Conservation (phyloP, 176 grass and related monocot species). For the Phoenix roebelenii region DNA sequence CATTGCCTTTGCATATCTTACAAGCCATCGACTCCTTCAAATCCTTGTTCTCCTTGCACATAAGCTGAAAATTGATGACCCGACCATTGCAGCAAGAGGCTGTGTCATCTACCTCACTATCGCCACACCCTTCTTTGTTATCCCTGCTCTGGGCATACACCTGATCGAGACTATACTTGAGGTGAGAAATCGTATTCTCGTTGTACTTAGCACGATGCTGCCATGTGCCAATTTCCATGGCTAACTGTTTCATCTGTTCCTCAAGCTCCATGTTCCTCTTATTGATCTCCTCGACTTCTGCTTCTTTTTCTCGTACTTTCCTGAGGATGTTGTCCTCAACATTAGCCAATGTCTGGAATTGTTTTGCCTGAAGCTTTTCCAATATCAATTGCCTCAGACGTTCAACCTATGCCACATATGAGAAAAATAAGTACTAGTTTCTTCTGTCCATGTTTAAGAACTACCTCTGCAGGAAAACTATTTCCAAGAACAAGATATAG, state of each 20-base stretch:
- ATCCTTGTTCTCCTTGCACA: conserved; percentile 47
- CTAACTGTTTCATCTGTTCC: conserved; percentile 83
- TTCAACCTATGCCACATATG: conserved; percentile 42
- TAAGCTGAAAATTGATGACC: conserved; percentile 44
- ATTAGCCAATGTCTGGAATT: conserved; percentile 70
- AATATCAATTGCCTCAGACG: conserved; percentile 78
- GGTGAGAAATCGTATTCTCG: conserved; percentile 84
- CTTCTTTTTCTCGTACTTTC: conserved; percentile 86
- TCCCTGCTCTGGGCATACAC: conserved; percentile 83
- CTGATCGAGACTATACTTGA: conserved; percentile 90
- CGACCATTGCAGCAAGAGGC: conserved; percentile 79
- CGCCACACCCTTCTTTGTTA: conserved; percentile 95
- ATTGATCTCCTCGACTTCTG: conserved; percentile 72
- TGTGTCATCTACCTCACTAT: conserved; percentile 95
- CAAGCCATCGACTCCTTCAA: conserved; percentile 47
- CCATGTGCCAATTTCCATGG: conserved; percentile 70
- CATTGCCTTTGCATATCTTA: conserved; percentile 73
- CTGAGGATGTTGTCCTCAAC: conserved; percentile 83
- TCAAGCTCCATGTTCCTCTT: conserved; percentile 83
- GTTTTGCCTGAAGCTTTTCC: conserved; percentile 87
- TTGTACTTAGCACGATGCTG: conserved; percentile 97
- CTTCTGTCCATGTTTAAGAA: no score
- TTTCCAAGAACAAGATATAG: no score
- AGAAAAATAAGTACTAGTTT: no score
- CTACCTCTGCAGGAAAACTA: no score